Evolutionary conservation across 108 stramenopile species (phyloP).

Genomic region (Stephanodiscus triporus): DNA sequence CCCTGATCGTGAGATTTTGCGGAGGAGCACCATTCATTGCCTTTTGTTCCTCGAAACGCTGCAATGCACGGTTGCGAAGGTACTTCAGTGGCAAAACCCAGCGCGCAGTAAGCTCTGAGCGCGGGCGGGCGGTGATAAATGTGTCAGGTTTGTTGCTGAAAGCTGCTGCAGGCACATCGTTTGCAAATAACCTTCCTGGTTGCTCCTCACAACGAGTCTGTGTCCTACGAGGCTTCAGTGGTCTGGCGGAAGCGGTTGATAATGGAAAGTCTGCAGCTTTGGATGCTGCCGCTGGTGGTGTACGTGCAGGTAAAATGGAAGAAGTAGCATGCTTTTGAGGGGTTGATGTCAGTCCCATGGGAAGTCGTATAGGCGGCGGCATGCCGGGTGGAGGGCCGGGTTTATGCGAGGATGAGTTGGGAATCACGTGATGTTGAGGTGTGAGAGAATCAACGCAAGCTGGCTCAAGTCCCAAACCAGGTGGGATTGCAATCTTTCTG

Average conservation of each 20-base stretch:
- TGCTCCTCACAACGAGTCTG: constrained; percentile 70
- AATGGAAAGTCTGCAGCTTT: constrained; percentile 6
- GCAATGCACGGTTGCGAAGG: constrained; percentile 57
- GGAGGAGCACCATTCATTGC: constrained; percentile 8
- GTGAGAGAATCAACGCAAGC: background rate
- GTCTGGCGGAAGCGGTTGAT: constrained; percentile 34
- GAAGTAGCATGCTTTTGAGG: background rate
- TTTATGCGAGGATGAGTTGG: background rate
- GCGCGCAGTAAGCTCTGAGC: constrained; percentile 75
- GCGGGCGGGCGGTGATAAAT: constrained; percentile 60
- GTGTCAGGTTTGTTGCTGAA: constrained; percentile 20
- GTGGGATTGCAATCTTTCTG: background rate
- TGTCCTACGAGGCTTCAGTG: constrained; percentile 19
- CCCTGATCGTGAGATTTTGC: constrained; percentile 58
- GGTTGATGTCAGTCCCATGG: background rate
- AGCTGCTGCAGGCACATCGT: constrained; percentile 44
- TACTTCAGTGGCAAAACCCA: constrained; percentile 80
- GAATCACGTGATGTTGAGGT: background rate
- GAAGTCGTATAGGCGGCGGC: constrained; percentile 13
- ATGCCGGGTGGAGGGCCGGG: constrained; percentile 20
- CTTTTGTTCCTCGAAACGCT: constrained; percentile 26
- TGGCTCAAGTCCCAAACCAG: background rate
- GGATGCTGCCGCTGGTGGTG: constrained; percentile 21
- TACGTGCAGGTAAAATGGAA: constrained; percentile 40
- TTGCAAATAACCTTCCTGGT: constrained; percentile 75